phyloP scores from a whole-genome alignment of 2,329 filamentous ascomycete species.

The Chaetomium strumarium region DNA sequence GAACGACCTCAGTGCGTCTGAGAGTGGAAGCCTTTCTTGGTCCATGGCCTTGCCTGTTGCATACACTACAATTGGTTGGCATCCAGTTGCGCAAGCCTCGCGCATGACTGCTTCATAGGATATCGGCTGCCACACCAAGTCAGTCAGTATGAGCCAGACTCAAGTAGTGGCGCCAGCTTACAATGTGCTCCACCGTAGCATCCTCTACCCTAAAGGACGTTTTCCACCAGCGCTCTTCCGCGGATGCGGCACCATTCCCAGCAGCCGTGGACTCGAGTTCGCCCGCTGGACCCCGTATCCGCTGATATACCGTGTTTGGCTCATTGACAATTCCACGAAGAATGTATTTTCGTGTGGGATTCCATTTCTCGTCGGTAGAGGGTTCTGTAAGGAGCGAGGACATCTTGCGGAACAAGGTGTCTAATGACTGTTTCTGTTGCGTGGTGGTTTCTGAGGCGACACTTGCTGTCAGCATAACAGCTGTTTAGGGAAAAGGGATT shows the following conservation, averaged over 20 bases:
- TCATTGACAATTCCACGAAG: constrained; percentile 29
- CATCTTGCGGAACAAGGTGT: constrained; percentile 4
- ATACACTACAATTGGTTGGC: constrained; percentile 29
- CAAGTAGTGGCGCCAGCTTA: constrained; percentile 1
- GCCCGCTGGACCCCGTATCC: constrained; percentile 21
- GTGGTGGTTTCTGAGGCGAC: constrained; percentile 6
- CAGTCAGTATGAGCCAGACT: not conserved
- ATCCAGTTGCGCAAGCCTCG: constrained; percentile 19
- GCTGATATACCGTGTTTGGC: constrained; percentile 27
- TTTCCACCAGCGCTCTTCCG: constrained; percentile 30
- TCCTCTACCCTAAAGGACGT: constrained; percentile 14
- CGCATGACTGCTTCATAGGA: constrained; percentile 17
- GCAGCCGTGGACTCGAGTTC: constrained; percentile 8
- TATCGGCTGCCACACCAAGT: constrained; percentile 8
- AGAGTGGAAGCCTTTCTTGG: constrained; percentile 20
- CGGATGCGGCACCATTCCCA: constrained; percentile 9
- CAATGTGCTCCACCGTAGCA: constrained; percentile 15
- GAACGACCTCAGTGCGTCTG: constrained; percentile 29
- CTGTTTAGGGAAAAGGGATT: too few relatives aligned
- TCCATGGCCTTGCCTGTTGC: constrained; percentile 28
- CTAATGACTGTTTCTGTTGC: constrained; percentile 5
- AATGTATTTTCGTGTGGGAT: constrained; percentile 27
- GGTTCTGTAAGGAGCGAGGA: constrained; percentile 21
- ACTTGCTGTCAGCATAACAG: not conserved
- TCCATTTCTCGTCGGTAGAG: constrained; percentile 20